Evolutionary conservation across 2,329 filamentous ascomycete genomes (phyloP).

Genomic region (Fusarium brachygibbosum): DNA sequence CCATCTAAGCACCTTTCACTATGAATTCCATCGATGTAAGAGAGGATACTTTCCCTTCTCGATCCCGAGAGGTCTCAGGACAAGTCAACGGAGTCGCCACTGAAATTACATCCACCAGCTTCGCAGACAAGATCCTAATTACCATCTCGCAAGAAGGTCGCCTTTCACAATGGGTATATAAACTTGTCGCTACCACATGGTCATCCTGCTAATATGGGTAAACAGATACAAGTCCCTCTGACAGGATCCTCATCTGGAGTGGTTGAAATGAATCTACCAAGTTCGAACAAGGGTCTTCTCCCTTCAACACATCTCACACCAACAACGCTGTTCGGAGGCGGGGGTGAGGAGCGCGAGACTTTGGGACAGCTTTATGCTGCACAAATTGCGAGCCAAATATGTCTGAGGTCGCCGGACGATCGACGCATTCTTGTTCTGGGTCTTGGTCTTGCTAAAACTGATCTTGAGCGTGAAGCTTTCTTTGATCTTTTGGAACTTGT

Average conservation of each 20-base stretch:
- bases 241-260: conserved; percentile 74
- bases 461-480: conserved; percentile 68
- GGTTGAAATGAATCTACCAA: conserved; percentile 71
- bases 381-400: conserved; percentile 86
- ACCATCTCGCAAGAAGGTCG: conserved; percentile 89
- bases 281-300: conserved; percentile 65
- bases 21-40: conserved; percentile 61
- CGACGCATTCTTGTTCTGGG: conserved; percentile 72
- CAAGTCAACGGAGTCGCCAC: conserved; percentile 77
- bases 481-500: conserved; percentile 75
- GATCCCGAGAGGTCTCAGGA: conserved; percentile 70
- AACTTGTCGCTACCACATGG: not conserved
- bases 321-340: conserved; percentile 87
- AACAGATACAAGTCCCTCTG: conserved; percentile 82
- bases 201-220: conserved; percentile 1
- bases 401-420: conserved; percentile 76
- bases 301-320: conserved; percentile 87
- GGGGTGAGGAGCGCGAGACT: conserved; percentile 82
- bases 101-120: conserved; percentile 78
- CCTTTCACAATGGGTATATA: conserved; percentile 87
- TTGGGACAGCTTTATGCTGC: conserved; percentile 90
- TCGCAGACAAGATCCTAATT: conserved; percentile 91
- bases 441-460: conserved; percentile 67
- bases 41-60: conserved; percentile 75
- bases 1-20: conserved; percentile 22